Conservation (phyloP, 768 basidiomycete species). For the Boletus vinaceobasis region DNA sequence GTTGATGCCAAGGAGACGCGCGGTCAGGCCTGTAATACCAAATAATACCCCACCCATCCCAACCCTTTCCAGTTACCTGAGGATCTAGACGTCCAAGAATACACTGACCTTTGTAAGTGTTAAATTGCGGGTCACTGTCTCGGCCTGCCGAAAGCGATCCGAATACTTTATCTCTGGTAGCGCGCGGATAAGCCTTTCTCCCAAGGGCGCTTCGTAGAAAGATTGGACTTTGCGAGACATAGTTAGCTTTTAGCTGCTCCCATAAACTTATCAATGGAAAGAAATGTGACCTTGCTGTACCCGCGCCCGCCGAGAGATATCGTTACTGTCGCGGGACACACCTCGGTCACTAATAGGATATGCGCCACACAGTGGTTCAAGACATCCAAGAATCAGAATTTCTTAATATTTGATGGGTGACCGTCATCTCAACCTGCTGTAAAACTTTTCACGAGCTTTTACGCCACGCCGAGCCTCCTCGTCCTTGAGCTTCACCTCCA, state of each 20-base stretch:
- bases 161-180: background rate
- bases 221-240: background rate
- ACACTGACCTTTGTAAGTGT: background rate
- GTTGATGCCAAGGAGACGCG: too few relatives aligned
- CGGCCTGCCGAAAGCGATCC: background rate
- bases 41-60: background rate
- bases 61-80: background rate
- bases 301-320: background rate
- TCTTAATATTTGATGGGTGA: background rate
- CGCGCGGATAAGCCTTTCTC: background rate
- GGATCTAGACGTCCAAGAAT: background rate
- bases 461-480: constrained; percentile 58
- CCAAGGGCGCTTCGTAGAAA: background rate
- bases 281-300: too few relatives aligned
- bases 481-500: constrained; percentile 64
- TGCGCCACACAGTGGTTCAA: background rate
- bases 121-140: background rate
- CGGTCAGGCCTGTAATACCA: too few relatives aligned
- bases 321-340: background rate
- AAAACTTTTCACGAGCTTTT: constrained; percentile 56
- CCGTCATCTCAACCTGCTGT: constrained; percentile 20
- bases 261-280: too few relatives aligned
- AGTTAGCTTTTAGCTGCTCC: background rate
- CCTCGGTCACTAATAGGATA: background rate
- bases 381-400: background rate